Conservation (phyloP, 2,329 filamentous ascomycete species). For the Fusarium tanahbumbuense region DNA sequence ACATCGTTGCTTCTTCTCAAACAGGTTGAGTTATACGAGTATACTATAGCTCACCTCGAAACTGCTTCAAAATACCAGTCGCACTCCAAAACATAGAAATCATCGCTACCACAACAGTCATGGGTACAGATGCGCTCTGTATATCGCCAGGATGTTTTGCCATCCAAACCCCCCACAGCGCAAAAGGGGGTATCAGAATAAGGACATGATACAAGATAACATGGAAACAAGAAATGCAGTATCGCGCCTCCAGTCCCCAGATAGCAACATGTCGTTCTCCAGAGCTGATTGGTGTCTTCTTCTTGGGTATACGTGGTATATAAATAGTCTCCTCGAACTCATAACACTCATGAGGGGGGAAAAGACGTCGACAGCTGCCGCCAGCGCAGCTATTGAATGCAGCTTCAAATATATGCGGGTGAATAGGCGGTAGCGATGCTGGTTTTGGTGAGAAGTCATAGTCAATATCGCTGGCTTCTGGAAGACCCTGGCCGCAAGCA, state of each 20-base stretch:
- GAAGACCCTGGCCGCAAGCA: conserved; percentile 7
- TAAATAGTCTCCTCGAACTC: conserved; percentile 16
- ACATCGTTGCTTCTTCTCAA: too few species aligned
- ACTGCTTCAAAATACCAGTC: conserved; percentile 23
- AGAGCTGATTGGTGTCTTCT: conserved; percentile 2
- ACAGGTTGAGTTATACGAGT: accelerated
- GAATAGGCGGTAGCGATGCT: conserved; percentile 5
- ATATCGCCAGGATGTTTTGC: conserved; percentile 7
- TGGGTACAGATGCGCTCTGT: conserved; percentile 17
- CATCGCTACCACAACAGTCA: conserved; percentile 16
- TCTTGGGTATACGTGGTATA: conserved; percentile 18
- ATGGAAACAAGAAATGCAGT: conserved; percentile 14
- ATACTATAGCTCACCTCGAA: conserved; percentile 10
- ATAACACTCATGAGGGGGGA: conserved; percentile 15
- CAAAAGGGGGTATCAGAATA: conserved; percentile 11
- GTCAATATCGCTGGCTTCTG: background rate
- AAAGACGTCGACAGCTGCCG: background rate
- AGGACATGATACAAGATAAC: conserved; percentile 13
- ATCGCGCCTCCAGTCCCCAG: conserved; percentile 14
- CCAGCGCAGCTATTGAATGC: conserved; percentile 11
- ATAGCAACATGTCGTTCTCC: background rate
- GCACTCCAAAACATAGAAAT: conserved; percentile 25
- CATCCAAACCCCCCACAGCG: conserved; percentile 10
- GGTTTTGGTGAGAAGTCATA: conserved; percentile 18
- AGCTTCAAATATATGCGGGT: conserved; percentile 17